These are phyloP conservation scores for Penicillium canescens DNA, from an alignment of 495 filamentous ascomycete species.

Conservation along the genomic window DNA sequence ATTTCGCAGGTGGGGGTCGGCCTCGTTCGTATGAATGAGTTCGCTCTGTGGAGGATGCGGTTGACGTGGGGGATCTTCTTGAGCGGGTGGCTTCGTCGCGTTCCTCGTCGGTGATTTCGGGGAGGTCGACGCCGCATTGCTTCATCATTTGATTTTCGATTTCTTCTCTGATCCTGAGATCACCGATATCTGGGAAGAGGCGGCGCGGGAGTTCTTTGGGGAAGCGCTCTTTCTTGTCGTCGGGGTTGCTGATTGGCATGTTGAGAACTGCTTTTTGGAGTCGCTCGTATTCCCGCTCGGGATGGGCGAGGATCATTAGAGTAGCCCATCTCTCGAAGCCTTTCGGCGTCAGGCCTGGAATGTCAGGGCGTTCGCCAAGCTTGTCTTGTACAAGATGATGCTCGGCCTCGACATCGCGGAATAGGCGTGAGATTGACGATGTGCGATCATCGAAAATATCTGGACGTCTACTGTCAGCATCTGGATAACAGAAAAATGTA, in stretches of 20 bases:
- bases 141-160: constrained; percentile 45
- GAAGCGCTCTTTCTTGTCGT: constrained; percentile 71
- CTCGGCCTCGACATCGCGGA: constrained; percentile 72
- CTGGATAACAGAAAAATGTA: neutral
- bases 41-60: constrained; percentile 19
- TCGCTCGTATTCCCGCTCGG: constrained; percentile 73
- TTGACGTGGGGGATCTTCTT: constrained; percentile 17
- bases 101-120: constrained; percentile 40
- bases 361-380: constrained; percentile 57
- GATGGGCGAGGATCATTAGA: constrained; percentile 71
- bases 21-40: constrained; percentile 49
- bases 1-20: constrained; percentile 43
- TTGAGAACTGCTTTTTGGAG: constrained; percentile 70
- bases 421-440: constrained; percentile 67
- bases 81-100: constrained; percentile 30
- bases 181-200: constrained; percentile 59
- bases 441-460: constrained; percentile 55
- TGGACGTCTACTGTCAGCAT: constrained; percentile 19
- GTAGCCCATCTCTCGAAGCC: constrained; percentile 83
- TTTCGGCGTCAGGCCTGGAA: constrained; percentile 75
- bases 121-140: constrained; percentile 52
- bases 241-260: constrained; percentile 74
- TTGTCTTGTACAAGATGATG: constrained; percentile 77
- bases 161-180: constrained; percentile 39
- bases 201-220: constrained; percentile 76